Evolutionary conservation across 371 early-diverging fungal species (phyloP).

Genomic region (Circinella minor): DNA sequence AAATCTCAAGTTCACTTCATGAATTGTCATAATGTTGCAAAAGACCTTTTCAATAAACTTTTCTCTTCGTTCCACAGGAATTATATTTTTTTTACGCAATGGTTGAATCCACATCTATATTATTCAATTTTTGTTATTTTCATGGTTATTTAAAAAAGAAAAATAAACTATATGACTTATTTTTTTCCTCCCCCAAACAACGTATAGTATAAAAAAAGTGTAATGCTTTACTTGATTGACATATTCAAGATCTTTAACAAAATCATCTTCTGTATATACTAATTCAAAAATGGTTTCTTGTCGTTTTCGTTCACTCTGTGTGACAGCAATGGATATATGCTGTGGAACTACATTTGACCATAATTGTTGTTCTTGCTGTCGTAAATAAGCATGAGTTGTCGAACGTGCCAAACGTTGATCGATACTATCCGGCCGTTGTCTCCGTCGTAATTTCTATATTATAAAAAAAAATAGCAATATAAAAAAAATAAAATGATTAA

Average conservation of each 20-base stretch:
- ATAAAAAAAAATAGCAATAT: not conserved
- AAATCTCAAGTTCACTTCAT: constrained; percentile 72
- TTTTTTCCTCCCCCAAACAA: not conserved
- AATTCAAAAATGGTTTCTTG: constrained; percentile 94
- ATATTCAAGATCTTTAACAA: constrained; percentile 76
- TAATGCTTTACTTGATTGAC: constrained; percentile 30
- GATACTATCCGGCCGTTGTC: constrained; percentile 12
- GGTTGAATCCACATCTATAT: constrained; percentile 78
- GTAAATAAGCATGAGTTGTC: constrained; percentile 23
- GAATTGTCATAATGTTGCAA: constrained; percentile 74
- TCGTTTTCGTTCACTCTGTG: constrained; percentile 77
- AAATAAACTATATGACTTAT: too few species aligned
- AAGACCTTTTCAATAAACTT: constrained; percentile 81
- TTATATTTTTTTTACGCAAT: constrained; percentile 65
- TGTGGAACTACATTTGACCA: constrained; percentile 25
- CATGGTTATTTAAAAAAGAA: too few species aligned
- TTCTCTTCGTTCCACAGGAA: constrained; percentile 64
- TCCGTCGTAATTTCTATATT: not conserved
- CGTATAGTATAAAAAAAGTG: not conserved
- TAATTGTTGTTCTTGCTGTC: constrained; percentile 16
- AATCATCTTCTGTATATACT: constrained; percentile 89
- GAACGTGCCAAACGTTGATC: constrained; percentile 15
- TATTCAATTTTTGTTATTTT: too few species aligned
- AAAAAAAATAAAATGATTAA: too few species aligned
- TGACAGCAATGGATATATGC: constrained; percentile 17